Conservation (phyloP, 2,329 filamentous ascomycete genomes). For the Coniella vitis region DNA sequence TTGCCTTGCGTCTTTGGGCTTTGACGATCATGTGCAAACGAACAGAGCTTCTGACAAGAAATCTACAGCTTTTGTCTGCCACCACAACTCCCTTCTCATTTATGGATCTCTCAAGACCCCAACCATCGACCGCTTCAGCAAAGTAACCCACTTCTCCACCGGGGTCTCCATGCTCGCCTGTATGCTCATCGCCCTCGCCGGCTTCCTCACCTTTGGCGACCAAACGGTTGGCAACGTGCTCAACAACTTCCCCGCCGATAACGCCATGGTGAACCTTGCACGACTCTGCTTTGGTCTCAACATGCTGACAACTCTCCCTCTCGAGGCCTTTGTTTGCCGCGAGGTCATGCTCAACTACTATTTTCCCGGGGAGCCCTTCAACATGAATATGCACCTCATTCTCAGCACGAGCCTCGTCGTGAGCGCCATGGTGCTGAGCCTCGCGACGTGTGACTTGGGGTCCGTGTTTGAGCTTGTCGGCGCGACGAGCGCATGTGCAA, state of each 20-base stretch:
- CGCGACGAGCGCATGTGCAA: conserved; percentile 84
- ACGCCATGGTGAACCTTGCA: conserved; percentile 89
- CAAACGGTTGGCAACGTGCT: conserved; percentile 90
- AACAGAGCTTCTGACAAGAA: no score
- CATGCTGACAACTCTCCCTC: conserved; percentile 94
- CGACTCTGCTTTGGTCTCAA: conserved; percentile 94
- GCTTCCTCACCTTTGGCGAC: conserved; percentile 90
- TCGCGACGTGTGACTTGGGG: conserved; percentile 89
- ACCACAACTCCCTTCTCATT: conserved; percentile 96
- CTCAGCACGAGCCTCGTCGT: conserved; percentile 81
- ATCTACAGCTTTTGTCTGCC: conserved; percentile 59
- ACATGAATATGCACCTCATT: conserved; percentile 76
- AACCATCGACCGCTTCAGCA: conserved; percentile 89
- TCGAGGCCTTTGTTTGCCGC: conserved; percentile 95
- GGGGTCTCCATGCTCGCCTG: conserved; percentile 87
- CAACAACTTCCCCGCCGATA: conserved; percentile 92
- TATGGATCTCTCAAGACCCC: conserved; percentile 92
- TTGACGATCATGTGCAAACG: conserved; percentile 14
- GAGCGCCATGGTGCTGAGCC: conserved; percentile 65
- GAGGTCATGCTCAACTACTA: conserved; percentile 92
- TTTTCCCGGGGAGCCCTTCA: conserved; percentile 64
- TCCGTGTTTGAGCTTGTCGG: conserved; percentile 94
- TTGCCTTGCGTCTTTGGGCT: background rate
- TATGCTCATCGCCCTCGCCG: conserved; percentile 76
- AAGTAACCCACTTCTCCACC: conserved; percentile 91